These are phyloP conservation scores for Alternaria infectoria DNA, from an alignment of 2,329 filamentous ascomycete species.

Conservation along the genomic window DNA sequence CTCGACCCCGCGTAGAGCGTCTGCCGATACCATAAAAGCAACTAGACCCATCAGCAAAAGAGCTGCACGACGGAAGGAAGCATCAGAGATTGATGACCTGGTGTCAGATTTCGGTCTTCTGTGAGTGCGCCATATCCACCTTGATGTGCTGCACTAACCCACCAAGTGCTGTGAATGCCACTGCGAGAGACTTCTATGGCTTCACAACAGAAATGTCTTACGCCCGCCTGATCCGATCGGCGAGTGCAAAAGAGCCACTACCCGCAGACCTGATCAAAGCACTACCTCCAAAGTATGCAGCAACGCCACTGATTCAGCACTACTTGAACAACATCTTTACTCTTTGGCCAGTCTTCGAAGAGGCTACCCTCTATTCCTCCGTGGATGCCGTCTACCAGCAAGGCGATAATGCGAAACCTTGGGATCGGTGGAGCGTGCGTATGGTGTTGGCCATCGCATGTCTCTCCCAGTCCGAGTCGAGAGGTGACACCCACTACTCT, in stretches of 20 bases:
- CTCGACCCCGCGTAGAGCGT: conserved; percentile 59
- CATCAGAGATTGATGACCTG: conserved; percentile 86
- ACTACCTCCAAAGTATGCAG: conserved; percentile 74
- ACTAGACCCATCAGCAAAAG: conserved; percentile 44
- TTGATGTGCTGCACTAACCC: conserved; percentile 10
- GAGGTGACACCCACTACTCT: conserved; percentile 68
- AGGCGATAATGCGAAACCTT: conserved; percentile 64
- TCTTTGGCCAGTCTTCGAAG: conserved; percentile 81
- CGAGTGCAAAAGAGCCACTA: conserved; percentile 75
- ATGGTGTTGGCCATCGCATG: conserved; percentile 88
- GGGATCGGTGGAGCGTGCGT: conserved; percentile 85
- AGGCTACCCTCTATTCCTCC: conserved; percentile 76
- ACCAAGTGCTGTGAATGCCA: conserved; percentile 85
- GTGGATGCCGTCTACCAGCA: conserved; percentile 83
- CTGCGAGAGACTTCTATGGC: conserved; percentile 89
- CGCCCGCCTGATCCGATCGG: conserved; percentile 84
- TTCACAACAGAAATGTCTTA: conserved; percentile 91
- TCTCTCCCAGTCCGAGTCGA: conserved; percentile 71
- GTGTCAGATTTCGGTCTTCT: conserved; percentile 94
- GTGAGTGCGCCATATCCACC: conserved; percentile 56
- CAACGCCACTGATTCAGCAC: conserved; percentile 75
- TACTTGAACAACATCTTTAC: conserved; percentile 84
- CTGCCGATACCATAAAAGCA: conserved; percentile 42
- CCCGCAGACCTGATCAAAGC: conserved; percentile 65
- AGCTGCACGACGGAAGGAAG: conserved; percentile 66